phyloP scores from a whole-genome alignment of 371 early-diverging fungal species.

The Mortierella sp. region DNA sequence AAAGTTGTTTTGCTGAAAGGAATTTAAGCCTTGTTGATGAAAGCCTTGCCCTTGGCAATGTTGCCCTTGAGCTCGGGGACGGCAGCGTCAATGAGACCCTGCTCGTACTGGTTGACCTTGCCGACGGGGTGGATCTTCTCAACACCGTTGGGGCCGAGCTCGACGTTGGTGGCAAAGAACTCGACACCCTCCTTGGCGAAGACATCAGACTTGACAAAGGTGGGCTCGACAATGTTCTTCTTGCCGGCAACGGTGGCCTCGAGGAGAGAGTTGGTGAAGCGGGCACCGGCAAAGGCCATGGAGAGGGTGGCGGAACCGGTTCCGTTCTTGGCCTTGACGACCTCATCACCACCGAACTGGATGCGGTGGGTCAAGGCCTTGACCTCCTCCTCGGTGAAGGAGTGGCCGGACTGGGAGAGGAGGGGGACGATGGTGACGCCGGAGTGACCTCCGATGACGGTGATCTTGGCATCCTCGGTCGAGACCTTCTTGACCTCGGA shows the following conservation, averaged over 20 bases:
- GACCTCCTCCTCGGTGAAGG: constrained; percentile 92
- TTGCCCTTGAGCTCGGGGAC: constrained; percentile 95
- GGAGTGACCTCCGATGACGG: constrained; percentile 99
- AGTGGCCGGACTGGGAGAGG: constrained; percentile 87
- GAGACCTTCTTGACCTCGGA: constrained; percentile 83
- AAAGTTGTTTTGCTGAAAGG: not conserved
- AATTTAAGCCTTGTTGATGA: constrained; percentile 56
- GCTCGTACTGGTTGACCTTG: constrained; percentile 89
- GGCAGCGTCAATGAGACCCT: constrained; percentile 89
- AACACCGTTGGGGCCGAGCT: constrained; percentile 95
- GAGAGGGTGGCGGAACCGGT: constrained; percentile 98
- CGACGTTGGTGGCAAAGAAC: constrained; percentile 97
- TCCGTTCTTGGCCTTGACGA: constrained; percentile 99
- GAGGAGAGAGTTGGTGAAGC: constrained; percentile 94
- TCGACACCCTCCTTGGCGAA: constrained; percentile 83
- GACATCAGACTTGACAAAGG: constrained; percentile 91
- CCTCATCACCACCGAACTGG: constrained; percentile 99
- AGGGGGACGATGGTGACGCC: constrained; percentile 98
- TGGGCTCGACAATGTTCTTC: constrained; percentile 93
- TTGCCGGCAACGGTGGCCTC: constrained; percentile 89
- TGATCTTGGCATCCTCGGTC: constrained; percentile 83
- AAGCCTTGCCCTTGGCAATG: constrained; percentile 84
- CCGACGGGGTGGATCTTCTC: constrained; percentile 93
- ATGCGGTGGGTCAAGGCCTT: constrained; percentile 96
- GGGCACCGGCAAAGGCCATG: constrained; percentile 98